phyloP scores from a whole-genome alignment of 139 green algal species.

The Prasinococcaceae sp. region DNA sequence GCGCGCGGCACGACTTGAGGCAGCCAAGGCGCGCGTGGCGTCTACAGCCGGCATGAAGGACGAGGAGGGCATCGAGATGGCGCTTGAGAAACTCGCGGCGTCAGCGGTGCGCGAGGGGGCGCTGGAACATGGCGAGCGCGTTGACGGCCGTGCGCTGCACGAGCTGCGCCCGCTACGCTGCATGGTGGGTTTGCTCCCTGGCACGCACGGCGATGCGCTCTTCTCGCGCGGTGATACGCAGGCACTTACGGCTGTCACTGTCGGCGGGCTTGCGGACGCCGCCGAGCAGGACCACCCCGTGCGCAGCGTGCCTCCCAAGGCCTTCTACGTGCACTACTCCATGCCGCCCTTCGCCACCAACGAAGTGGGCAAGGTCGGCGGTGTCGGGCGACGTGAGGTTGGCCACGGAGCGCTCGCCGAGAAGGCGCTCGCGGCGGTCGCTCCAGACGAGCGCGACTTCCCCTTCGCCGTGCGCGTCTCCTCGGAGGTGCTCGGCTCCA shows the following conservation, averaged over 20 bases:
- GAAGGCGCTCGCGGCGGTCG: conserved; percentile 46
- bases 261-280: conserved; percentile 13
- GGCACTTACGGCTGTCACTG: conserved; percentile 18
- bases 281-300: conserved; percentile 9
- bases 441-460: conserved; percentile 48
- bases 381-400: conserved; percentile 60
- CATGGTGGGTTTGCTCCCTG: conserved; percentile 29
- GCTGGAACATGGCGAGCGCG: conserved; percentile 1
- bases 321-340: conserved; percentile 81
- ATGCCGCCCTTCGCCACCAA: conserved; percentile 90
- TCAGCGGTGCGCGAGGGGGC: too few species aligned
- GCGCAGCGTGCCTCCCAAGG: conserved; percentile 9
- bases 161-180: conserved; percentile 32
- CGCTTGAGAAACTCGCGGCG: too few species aligned
- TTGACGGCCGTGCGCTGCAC: conserved; percentile 11
- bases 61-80: too few species aligned
- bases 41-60: too few species aligned
- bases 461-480: conserved; percentile 80
- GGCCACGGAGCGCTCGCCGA: conserved; percentile 82
- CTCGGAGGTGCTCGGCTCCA: conserved; percentile 83
- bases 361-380: conserved; percentile 60
- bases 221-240: conserved; percentile 96
- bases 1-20: background rate
- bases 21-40: conserved; percentile 9
- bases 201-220: conserved; percentile 78